Conservation (phyloP, 2,329 filamentous ascomycete genomes). For the Beauveria asiatica region DNA sequence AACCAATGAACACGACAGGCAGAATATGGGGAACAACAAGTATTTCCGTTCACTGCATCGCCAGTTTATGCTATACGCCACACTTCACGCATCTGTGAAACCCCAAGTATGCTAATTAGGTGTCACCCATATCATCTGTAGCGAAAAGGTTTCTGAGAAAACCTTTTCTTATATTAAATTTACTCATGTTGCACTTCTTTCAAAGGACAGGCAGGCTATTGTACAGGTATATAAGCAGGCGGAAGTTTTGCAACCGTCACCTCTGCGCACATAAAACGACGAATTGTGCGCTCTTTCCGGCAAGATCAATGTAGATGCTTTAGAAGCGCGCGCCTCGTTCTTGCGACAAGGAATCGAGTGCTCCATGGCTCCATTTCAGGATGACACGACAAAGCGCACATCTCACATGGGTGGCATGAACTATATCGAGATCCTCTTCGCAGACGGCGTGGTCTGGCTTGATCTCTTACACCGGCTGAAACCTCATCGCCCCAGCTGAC, state of each 20-base stretch:
- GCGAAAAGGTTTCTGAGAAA: background rate
- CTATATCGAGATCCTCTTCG: conserved; percentile 33
- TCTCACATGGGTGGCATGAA: conserved; percentile 37
- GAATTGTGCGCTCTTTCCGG: conserved; percentile 27
- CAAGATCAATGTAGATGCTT: conserved; percentile 28
- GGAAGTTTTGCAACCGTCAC: conserved; percentile 25
- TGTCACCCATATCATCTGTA: no score
- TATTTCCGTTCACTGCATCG: background rate
- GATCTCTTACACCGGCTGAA: conserved; percentile 32
- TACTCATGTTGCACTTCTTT: background rate
- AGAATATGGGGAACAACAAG: background rate
- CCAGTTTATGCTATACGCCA: background rate
- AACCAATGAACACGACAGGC: background rate
- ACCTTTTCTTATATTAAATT: background rate
- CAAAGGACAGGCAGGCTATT: background rate
- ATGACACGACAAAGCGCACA: conserved; percentile 24
- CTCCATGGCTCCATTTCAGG: conserved; percentile 24
- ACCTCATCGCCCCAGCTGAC: conserved; percentile 26
- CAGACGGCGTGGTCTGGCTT: conserved; percentile 34
- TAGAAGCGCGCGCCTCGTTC: conserved; percentile 25
- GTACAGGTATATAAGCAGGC: background rate
- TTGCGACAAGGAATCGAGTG: conserved; percentile 29
- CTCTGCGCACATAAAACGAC: conserved; percentile 28
- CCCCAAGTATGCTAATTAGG: background rate
- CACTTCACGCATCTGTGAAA: background rate